These are phyloP conservation scores for Boechera divaricarpa DNA, from an alignment of 345 rosid genomes.

Conservation along the genomic window DNA sequence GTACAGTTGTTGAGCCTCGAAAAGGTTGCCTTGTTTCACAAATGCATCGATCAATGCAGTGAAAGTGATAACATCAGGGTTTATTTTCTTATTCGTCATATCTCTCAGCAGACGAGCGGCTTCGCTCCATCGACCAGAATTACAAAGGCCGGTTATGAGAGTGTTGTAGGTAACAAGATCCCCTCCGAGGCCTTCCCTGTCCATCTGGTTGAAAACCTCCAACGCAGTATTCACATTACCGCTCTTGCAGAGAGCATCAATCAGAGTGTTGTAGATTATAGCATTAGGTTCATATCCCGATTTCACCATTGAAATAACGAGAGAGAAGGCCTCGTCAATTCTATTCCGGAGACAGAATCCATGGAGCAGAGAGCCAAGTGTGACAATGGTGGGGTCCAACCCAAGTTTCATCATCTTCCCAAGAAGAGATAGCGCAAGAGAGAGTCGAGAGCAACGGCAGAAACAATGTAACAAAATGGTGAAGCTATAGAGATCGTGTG, in stretches of 20 bases:
- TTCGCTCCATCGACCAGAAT: slow-evolving; percentile 6
- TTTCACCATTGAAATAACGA: background rate
- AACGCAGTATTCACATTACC: background rate
- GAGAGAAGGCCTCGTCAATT: background rate
- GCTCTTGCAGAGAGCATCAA: slow-evolving; percentile 28
- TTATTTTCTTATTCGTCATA: slow-evolving; percentile 20
- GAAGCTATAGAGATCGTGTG: slow-evolving; percentile 35
- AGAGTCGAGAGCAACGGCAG: slow-evolving; percentile 14
- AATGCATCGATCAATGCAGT: slow-evolving; percentile 16
- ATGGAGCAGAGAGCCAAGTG: slow-evolving; percentile 12
- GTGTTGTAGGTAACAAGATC: slow-evolving; percentile 36
- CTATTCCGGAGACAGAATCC: slow-evolving; percentile 17
- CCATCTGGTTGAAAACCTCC: slow-evolving; percentile 5
- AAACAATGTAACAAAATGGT: slow-evolving; percentile 22
- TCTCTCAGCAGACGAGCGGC: background rate
- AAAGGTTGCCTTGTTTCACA: slow-evolving; percentile 5
- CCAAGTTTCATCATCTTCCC: slow-evolving; percentile 28
- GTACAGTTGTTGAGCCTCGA: slow-evolving; percentile 14
- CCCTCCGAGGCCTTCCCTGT: background rate
- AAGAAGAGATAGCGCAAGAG: slow-evolving; percentile 14
- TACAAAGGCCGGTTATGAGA: slow-evolving; percentile 27
- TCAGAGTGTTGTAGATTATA: slow-evolving; percentile 19
- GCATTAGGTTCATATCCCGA: slow-evolving; percentile 14
- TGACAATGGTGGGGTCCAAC: slow-evolving; percentile 21
- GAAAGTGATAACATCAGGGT: slow-evolving; percentile 32